Evolutionary conservation across 192 early-diverging fungal genomes (phyloP).

Genomic region (Entophlyctis luteolus): DNA sequence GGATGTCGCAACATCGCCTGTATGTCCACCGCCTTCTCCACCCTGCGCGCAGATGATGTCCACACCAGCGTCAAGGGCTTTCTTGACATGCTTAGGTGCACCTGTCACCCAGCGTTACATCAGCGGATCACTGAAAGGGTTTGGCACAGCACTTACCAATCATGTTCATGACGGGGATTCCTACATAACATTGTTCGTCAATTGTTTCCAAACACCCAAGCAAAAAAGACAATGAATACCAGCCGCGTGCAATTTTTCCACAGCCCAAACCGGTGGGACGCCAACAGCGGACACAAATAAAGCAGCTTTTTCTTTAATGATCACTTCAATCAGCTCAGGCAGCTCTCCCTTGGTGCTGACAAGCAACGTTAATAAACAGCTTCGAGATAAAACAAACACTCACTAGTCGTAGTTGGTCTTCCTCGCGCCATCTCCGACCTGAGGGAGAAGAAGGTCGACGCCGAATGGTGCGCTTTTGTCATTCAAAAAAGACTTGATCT

Average conservation of each 20-base stretch:
- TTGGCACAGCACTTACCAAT: no score
- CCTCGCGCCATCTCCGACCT: slow-evolving; percentile 43
- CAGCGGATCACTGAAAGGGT: no score
- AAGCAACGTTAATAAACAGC: neutral
- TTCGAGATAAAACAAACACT: neutral
- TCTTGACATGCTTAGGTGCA: slow-evolving; percentile 42
- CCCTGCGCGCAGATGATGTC: slow-evolving; percentile 50
- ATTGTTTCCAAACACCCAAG: no score
- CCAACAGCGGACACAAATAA: slow-evolving; percentile 48
- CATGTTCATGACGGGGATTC: slow-evolving; percentile 53
- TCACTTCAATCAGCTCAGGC: slow-evolving; percentile 47
- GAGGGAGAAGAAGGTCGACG: slow-evolving; percentile 45
- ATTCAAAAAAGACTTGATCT: slow-evolving; percentile 21
- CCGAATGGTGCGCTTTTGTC: slow-evolving; percentile 42
- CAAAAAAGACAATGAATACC: no score
- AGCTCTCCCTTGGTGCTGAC: slow-evolving; percentile 41
- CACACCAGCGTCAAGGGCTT: slow-evolving; percentile 41
- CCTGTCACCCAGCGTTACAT: no score
- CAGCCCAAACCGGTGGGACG: slow-evolving; percentile 45
- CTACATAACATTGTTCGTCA: no score
- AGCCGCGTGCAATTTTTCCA: slow-evolving; percentile 44
- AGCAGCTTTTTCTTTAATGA: slow-evolving; percentile 36
- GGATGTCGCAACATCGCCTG: slow-evolving; percentile 35
- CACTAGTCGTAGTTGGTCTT: slow-evolving; percentile 50
- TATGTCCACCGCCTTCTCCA: slow-evolving; percentile 49